Evolutionary conservation across 2,329 filamentous ascomycete genomes (phyloP), one percentile per base, ranked within the genome.

Genomic region (Zasmidium citrigriseum): DNA sequence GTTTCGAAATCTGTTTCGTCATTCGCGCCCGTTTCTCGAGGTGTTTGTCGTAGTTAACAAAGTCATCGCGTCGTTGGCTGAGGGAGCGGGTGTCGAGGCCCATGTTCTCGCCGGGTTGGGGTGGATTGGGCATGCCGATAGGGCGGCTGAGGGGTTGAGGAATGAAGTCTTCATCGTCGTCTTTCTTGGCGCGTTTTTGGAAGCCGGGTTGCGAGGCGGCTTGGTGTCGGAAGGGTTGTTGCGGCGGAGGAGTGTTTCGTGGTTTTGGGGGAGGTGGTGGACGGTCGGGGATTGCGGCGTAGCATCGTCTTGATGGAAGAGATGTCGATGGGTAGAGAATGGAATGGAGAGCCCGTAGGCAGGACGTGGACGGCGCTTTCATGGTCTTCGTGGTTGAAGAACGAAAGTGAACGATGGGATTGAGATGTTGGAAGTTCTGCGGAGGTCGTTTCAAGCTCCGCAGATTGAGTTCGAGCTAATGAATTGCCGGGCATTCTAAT

Each of bases 21-120:
- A 98, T 80, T 72, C 91, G 82, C 67, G 90, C 83, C 64, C 93
- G 85, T 65, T 87, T 84, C 64, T 84, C 81, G 7, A 97, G 76
- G 72, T 98, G 93, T 74, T 91, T 93, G 58, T 95, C 88, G 70
- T 90, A 93, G 75, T 95, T 82, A 63, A 90, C 86, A 71, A 96
- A 91, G 71, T 96, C 92, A 63, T 90, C 86, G 44, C 87, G 83
- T 51, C 86, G 85, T 76, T 96, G 82, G 61, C 80, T 80, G 62
- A 89, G 73, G 1, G 86, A 82, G 44, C 93, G 86, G 18, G 67
- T 70, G 68, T 96, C 90, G 61, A 89, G 74, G 54, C 92, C 92
- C 1, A 86, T 88, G 76, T 98, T 97, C 73, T 98, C 87, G 59
- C 91, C 91, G 12, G 85, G 77, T 58, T 81, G 77, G 0, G 95